A percentile compares a stretch with the other conserved stretches of the same genome.
These are phyloP conservation scores for Tuber aestivum DNA, from an alignment of 495 filamentous ascomycete species.

Conservation along the genomic window DNA sequence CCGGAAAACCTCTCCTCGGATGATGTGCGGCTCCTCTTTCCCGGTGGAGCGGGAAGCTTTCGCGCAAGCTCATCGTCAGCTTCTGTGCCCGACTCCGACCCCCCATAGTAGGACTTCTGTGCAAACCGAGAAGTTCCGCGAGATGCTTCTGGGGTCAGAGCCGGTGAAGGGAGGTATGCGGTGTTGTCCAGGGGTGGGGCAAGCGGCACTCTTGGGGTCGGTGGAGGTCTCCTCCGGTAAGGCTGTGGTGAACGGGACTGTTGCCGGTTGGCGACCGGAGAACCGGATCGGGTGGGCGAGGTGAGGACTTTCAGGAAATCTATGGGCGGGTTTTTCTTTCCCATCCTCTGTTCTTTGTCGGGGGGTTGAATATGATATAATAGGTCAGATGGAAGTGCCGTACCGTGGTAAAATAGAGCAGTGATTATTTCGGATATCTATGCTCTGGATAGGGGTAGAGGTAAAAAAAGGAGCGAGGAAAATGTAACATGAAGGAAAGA, in stretches of 20 bases:
- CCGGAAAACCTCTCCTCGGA: conserved; percentile 34
- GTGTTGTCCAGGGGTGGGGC: conserved; percentile 12
- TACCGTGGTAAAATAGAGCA: not conserved
- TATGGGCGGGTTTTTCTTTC: not conserved
- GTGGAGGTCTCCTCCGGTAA: conserved; percentile 27
- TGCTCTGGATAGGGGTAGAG: not conserved
- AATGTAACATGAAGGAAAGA: not conserved
- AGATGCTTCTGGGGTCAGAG: conserved; percentile 28
- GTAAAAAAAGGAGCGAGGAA: not conserved
- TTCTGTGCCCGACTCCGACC: conserved; percentile 41
- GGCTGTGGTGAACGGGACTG: conserved; percentile 39
- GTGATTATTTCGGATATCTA: not conserved
- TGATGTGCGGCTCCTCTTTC: conserved; percentile 30
- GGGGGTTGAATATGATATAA: not conserved
- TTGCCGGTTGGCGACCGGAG: conserved; percentile 26
- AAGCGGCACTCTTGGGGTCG: conserved; percentile 6
- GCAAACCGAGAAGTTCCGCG: conserved; percentile 24
- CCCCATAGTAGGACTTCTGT: conserved; percentile 7
- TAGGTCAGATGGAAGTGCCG: not conserved
- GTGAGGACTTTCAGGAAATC: not conserved
- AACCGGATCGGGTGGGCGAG: conserved; percentile 20
- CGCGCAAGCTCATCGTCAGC: conserved; percentile 41
- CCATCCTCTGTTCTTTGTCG: not conserved
- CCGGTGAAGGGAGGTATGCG: conserved; percentile 30
- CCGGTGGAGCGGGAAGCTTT: conserved; percentile 38